Evolutionary conservation across 441 rosid genomes (phyloP).

Genomic region (Jatropha multifida): DNA sequence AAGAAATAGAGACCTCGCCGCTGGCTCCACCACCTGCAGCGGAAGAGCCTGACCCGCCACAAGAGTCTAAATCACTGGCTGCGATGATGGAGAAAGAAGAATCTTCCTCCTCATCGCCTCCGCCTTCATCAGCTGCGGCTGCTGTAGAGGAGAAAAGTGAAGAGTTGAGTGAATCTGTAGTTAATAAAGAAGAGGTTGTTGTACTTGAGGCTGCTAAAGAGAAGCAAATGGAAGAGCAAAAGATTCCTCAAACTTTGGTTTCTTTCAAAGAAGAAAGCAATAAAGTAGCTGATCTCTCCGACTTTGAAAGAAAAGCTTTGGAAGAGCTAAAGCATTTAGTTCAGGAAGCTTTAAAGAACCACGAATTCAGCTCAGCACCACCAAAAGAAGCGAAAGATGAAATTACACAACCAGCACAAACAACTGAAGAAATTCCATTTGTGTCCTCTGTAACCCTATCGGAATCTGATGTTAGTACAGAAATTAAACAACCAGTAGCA

Average conservation of each 20-base stretch:
- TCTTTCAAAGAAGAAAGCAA: conserved; percentile 92
- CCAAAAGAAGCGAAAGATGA: conserved; percentile 15
- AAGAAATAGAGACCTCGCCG: neutral
- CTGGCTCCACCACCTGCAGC: neutral
- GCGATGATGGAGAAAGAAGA: conserved; percentile 49
- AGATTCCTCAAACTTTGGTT: conserved; percentile 43
- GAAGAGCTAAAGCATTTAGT: conserved; percentile 61
- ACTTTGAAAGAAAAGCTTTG: conserved; percentile 58
- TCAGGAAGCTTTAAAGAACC: conserved; percentile 51
- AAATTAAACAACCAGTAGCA: conserved; percentile 18
- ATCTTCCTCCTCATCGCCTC: neutral
- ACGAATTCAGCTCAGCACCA: conserved; percentile 41
- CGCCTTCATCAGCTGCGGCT: neutral
- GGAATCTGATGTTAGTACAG: conserved; percentile 31
- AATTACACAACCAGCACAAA: neutral
- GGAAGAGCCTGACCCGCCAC: conserved; percentile 20
- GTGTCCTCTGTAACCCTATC: conserved; percentile 1
- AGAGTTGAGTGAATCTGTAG: conserved; percentile 13
- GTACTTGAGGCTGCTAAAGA: conserved; percentile 11
- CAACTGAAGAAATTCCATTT: neutral
- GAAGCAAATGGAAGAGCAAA: conserved; percentile 21
- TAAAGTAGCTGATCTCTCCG: conserved; percentile 61
- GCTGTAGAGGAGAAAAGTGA: conserved; percentile 18
- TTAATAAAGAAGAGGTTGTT: conserved; percentile 26
- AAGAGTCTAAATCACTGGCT: conserved; percentile 44